phyloP scores from a whole-genome alignment of 2,329 filamentous ascomycete genomes.

The Stagonosporopsis chrysanthemi region DNA sequence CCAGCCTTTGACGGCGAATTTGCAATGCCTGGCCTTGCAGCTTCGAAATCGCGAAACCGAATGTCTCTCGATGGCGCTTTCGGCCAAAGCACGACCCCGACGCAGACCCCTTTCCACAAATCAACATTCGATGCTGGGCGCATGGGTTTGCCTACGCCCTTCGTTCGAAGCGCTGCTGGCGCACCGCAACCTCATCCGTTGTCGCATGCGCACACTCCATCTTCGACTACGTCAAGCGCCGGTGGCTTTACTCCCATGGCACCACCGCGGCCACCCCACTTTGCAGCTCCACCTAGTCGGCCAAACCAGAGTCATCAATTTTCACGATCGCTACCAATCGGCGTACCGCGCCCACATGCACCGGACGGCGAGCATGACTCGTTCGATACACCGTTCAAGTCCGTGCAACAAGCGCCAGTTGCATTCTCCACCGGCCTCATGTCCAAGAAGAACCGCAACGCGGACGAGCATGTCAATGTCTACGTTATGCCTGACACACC shows the following conservation, averaged over 20 bases:
- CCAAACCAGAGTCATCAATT: slow-evolving; percentile 55
- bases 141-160: slow-evolving; percentile 33
- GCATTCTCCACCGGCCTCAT: slow-evolving; percentile 88
- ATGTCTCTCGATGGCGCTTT: slow-evolving; percentile 82
- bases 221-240: slow-evolving; percentile 81
- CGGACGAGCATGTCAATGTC: slow-evolving; percentile 67
- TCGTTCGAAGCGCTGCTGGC: slow-evolving; percentile 32
- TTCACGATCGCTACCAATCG: slow-evolving; percentile 77
- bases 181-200: slow-evolving; percentile 72
- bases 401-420: slow-evolving; percentile 73
- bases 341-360: slow-evolving; percentile 62
- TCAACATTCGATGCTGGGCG: slow-evolving; percentile 41
- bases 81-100: slow-evolving; percentile 70
- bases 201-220: slow-evolving; percentile 85
- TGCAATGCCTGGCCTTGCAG: slow-evolving; percentile 60
- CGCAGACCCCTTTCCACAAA: slow-evolving; percentile 63
- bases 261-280: slow-evolving; percentile 43
- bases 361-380: slow-evolving; percentile 59
- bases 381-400: slow-evolving; percentile 81
- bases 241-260: slow-evolving; percentile 64
- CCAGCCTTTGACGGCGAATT: slow-evolving; percentile 57
- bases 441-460: slow-evolving; percentile 86
- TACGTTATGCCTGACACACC: slow-evolving; percentile 90
- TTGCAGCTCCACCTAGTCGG: slow-evolving; percentile 30
- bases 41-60: slow-evolving; percentile 70